These are phyloP conservation scores for Streptanthus diversifolius DNA, from an alignment of 345 rosid species.

Conservation along the genomic window DNA sequence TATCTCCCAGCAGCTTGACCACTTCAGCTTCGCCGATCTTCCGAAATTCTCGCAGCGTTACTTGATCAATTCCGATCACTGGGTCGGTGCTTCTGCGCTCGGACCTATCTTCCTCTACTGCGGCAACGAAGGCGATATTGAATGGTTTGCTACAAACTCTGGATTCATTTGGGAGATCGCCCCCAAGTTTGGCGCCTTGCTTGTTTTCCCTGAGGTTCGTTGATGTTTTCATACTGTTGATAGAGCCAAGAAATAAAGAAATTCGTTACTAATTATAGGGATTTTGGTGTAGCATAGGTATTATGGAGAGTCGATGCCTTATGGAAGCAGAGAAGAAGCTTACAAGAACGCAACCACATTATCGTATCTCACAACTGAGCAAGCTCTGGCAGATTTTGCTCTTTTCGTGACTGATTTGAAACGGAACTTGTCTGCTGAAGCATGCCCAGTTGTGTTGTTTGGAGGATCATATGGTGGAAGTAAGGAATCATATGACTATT, in stretches of 20 bases:
- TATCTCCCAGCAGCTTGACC: conserved; percentile 65
- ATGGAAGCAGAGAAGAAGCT: conserved; percentile 62
- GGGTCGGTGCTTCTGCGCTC: conserved; percentile 51
- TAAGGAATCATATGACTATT: conserved; percentile 33
- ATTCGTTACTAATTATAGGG: conserved; percentile 10
- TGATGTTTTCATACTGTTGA: background rate
- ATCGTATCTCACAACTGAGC: conserved; percentile 77
- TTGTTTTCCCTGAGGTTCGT: conserved; percentile 72
- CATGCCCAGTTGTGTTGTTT: conserved; percentile 77
- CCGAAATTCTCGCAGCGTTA: conserved; percentile 61
- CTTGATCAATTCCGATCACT: conserved; percentile 62
- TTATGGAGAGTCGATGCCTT: conserved; percentile 80
- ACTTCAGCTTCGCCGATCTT: conserved; percentile 70
- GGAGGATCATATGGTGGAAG: conserved; percentile 99
- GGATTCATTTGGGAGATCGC: conserved; percentile 85
- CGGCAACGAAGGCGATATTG: conserved; percentile 85
- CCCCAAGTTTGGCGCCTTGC: conserved; percentile 73
- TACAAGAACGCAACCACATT: conserved; percentile 64
- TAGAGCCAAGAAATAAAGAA: background rate
- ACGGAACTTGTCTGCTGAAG: conserved; percentile 77
- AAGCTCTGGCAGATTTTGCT: conserved; percentile 90
- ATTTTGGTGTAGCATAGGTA: conserved; percentile 59
- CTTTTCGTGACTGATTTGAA: conserved; percentile 66
- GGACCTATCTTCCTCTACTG: conserved; percentile 86
- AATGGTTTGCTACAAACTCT: conserved; percentile 74